Base-by-base conservation (phyloP, 2,329 filamentous ascomycete species). In the Fusarium graminum region DNA sequence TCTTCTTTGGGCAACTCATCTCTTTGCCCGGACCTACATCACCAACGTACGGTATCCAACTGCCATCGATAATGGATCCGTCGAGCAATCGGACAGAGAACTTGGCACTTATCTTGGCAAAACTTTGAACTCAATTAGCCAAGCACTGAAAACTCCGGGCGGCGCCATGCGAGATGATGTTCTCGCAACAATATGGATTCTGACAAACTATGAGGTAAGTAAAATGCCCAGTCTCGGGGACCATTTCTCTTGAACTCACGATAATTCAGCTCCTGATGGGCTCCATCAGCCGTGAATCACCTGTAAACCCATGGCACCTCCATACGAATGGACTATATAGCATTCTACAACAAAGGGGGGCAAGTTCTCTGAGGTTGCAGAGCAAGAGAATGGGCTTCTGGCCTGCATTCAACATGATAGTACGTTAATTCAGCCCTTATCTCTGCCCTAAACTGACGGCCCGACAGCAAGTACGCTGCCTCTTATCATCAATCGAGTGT, bases 21-120 rank as follows among this genome's bases (percentile, higher is more conserved):
- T 80, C 34, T 80, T 80, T 62, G 72, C 79, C 22, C 72, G 78
- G 17, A 79, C 79, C 17, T 80, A 80, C 50, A 69, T 79, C 34
- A 78, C 73, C 28, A 80, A 80, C 39, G 45, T 79, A 26, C 70
- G 72, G 17, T 72, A 76, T 22, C 74, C 77, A 2, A 76, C 76
- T 7, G 69, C 75, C 28, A 61, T 74, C 9, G 58, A 72, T 29
- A 71, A 65, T 14, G 65, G 65, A 8, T 74, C 75, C 4, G 36
- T 67, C 7, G 22, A 19, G 1, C 69, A 76, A 49, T 74, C 70
- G 6, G 70, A 76, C 30, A 68, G 69, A 26, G 78, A 80, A 57
- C 63, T 80, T 26, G 76, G 73, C 8, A 64, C 59, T 4, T 79
- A 77, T 52, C 72, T 80, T 30, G 77, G 78, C 7, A 78, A 76